Evolutionary conservation across 495 filamentous ascomycete genomes (phyloP), one percentile per base, ranked within the genome.

Genomic region (Astrothelium subdiscretum): DNA sequence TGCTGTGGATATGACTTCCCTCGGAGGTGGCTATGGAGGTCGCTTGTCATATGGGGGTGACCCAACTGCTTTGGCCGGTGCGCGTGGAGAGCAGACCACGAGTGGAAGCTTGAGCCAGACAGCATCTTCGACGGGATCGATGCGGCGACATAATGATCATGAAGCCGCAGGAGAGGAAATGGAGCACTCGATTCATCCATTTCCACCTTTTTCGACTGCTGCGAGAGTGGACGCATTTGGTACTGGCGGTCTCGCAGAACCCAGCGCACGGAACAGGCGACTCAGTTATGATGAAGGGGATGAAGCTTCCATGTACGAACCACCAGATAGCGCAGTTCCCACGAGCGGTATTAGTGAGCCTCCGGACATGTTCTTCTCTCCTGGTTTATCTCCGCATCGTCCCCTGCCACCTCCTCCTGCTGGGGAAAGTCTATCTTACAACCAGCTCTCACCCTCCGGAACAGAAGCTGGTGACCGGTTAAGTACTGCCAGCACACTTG

Each of bases 201-300:
- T 90, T 69, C 80, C 82, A 12, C 78, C 82, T 44, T 76, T 83
- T 63, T 72, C 71, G 57, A 65, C 72, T 0, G 74, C 76, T 58
- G 84, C 85, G 5, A 73, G 84, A 27, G 87, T 89, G 20, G 92
- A 97, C 70, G 88, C 87, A 29, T 86, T 80, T 32, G 94, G 88
- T 15, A 96, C 91, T 13, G 92, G 92, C 15, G 92, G 92, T 2
- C 75, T 96, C 22, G 81, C 89, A 22, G 82, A 88, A 61, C 91
- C 91, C 20, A 79, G 78, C 52, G 78, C 78, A 0, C 83, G 85
- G 63, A 76, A 70, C 24, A 80, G 86, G 58, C 77, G 90, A 59
- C 77, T 92, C 69, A 96, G 92, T 71, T 97, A 92, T 68, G 94
- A 98, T 68, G 92, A 97, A 70, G 94, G 89, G 0, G 94, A 96